A percentile compares a stretch with the other conserved stretches of the same genome.
phyloP scores from a whole-genome alignment of 805 yeast genomes.

The Hanseniaspora opuntiae region DNA sequence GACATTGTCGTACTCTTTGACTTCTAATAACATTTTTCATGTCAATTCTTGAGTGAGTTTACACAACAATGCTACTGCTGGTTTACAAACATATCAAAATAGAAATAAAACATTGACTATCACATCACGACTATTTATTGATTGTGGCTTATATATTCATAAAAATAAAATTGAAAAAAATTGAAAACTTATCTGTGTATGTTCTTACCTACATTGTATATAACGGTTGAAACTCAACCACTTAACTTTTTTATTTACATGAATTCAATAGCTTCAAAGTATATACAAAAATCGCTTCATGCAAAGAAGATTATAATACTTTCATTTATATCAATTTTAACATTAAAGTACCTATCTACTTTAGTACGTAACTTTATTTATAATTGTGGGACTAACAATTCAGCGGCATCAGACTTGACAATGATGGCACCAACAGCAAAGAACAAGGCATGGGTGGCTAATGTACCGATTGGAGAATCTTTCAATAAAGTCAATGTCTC shows the following conservation, averaged over 20 bases:
- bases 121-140: too few species aligned
- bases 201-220: background rate
- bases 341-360: background rate
- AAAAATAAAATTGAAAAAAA: too few species aligned
- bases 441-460: conserved; percentile 47
- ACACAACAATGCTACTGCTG: too few species aligned
- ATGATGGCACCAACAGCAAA: conserved; percentile 64
- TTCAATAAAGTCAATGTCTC: conserved; percentile 36
- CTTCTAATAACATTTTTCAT: too few species aligned
- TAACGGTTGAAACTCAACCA: background rate
- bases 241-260: background rate
- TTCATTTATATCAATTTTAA: too few species aligned
- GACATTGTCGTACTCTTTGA: too few species aligned
- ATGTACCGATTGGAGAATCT: conserved; percentile 51
- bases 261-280: background rate
- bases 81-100: too few species aligned
- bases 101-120: too few species aligned
- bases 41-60: too few species aligned
- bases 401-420: conserved; percentile 69
- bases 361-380: conserved; percentile 10
- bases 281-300: background rate
- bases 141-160: too few species aligned
- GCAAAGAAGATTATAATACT: too few species aligned
- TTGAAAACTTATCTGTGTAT: too few species aligned
- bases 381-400: conserved; percentile 64